phyloP scores from a whole-genome alignment of 108 stramenopile species.

The Chaetoceros muelleri region DNA sequence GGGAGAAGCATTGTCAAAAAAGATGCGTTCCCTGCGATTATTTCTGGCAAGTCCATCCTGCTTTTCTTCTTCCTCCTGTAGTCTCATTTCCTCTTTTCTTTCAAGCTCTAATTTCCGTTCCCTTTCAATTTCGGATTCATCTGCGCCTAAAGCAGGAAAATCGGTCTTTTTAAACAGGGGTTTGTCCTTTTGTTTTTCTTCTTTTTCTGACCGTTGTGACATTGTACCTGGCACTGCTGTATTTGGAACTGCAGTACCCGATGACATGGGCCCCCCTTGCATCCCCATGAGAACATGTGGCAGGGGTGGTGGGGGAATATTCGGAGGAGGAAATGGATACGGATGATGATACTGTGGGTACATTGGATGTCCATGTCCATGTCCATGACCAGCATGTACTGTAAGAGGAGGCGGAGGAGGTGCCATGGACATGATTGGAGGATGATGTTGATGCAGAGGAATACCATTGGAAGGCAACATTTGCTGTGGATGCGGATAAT shows the following conservation, averaged over 20 bases:
- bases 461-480: background rate
- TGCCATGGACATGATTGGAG: constrained; percentile 7
- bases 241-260: too few species aligned
- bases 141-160: constrained; percentile 16
- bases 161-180: constrained; percentile 11
- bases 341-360: constrained; percentile 12
- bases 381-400: background rate
- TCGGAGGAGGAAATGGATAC: constrained; percentile 2
- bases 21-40: constrained; percentile 5
- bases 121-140: background rate
- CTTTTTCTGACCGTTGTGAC: background rate
- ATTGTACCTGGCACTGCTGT: background rate
- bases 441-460: constrained; percentile 1
- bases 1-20: constrained; percentile 58
- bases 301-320: constrained; percentile 2
- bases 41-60: background rate
- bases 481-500: background rate
- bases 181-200: background rate
- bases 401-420: background rate
- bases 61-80: constrained; percentile 1
- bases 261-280: too few species aligned
- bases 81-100: constrained; percentile 1
- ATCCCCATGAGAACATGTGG: too few species aligned
- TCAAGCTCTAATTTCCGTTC: background rate
- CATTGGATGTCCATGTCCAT: constrained; percentile 27